phyloP scores from a whole-genome alignment of 345 rosid species.

The Pistacia integerrima region DNA sequence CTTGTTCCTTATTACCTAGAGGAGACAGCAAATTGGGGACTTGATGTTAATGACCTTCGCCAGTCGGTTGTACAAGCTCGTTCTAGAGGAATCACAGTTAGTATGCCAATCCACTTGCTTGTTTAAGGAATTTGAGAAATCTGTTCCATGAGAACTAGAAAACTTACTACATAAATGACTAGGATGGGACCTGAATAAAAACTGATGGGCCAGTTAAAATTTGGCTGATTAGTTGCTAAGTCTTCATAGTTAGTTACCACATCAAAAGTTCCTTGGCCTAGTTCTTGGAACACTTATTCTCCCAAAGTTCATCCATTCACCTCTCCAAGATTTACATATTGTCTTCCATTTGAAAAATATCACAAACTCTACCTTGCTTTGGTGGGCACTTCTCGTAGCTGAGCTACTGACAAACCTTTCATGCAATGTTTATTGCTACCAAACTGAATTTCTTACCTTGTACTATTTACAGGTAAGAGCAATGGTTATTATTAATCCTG shows the following conservation, averaged over 20 bases:
- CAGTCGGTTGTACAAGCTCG: slow-evolving; percentile 81
- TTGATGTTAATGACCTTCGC: slow-evolving; percentile 76
- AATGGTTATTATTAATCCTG: slow-evolving; percentile 99
- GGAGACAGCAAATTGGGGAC: slow-evolving; percentile 98
- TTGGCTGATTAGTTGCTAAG: slow-evolving; percentile 6
- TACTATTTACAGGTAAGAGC: slow-evolving; percentile 72
- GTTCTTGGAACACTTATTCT: slow-evolving; percentile 13
- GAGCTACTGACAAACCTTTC: slow-evolving; percentile 10
- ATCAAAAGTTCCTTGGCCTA: background rate
- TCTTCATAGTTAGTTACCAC: background rate
- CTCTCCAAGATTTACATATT: slow-evolving; percentile 9
- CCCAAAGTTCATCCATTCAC: background rate
- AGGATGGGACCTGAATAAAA: slow-evolving; percentile 1
- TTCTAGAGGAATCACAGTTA: slow-evolving; percentile 79
- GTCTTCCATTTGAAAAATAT: slow-evolving; percentile 13
- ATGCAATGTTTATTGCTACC: background rate
- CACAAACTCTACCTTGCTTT: background rate
- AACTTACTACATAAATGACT: slow-evolving; percentile 15
- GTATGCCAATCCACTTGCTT: slow-evolving; percentile 34
- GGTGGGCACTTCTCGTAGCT: background rate
- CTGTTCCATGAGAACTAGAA: background rate
- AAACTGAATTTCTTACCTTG: slow-evolving; percentile 14
- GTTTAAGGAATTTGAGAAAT: slow-evolving; percentile 14
- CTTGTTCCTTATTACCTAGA: slow-evolving; percentile 93
- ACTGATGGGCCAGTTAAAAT: background rate